These are phyloP conservation scores for Cutaneotrichosporon sp. DNA, from an alignment of 1,284 basidiomycete species.

Conservation along the genomic window DNA sequence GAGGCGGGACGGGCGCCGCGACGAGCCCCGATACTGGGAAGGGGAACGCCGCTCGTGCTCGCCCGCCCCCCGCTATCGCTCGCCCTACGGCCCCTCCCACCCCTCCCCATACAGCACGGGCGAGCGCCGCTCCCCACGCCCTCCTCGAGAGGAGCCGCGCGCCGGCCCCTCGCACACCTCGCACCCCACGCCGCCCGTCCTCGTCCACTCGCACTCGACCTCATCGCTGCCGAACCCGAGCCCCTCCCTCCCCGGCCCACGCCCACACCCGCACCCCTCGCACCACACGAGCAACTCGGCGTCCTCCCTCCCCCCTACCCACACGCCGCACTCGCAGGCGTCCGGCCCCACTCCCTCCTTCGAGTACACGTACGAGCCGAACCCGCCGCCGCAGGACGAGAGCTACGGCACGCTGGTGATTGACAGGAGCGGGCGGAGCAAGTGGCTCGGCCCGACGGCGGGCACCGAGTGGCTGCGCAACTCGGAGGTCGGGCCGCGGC, in stretches of 20 bases:
- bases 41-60: not conserved
- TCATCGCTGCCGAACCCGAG: not conserved
- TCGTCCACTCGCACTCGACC: not conserved
- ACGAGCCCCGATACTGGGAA: not conserved
- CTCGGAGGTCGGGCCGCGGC: slow-evolving; percentile 18
- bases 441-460: slow-evolving; percentile 41
- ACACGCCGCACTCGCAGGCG: not conserved
- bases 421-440: slow-evolving; percentile 34
- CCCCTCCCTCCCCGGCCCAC: not conserved
- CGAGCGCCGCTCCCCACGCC: not conserved
- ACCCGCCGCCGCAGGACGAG: slow-evolving; percentile 18
- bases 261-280: not conserved
- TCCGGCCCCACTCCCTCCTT: not conserved
- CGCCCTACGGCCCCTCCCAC: not conserved
- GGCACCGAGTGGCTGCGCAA: slow-evolving; percentile 46
- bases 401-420: slow-evolving; percentile 43
- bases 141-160: not conserved
- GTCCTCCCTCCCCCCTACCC: too few relatives aligned
- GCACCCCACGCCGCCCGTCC: not conserved
- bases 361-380: not conserved
- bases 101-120: not conserved
- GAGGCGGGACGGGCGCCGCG: not conserved
- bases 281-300: too few relatives aligned
- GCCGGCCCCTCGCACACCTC: not conserved
- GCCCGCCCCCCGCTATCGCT: not conserved